A percentile compares a stretch with the other conserved stretches of the same genome.
phyloP scores from a whole-genome alignment of 2,329 filamentous ascomycete genomes.

The Chalaropsis thielavioides region DNA sequence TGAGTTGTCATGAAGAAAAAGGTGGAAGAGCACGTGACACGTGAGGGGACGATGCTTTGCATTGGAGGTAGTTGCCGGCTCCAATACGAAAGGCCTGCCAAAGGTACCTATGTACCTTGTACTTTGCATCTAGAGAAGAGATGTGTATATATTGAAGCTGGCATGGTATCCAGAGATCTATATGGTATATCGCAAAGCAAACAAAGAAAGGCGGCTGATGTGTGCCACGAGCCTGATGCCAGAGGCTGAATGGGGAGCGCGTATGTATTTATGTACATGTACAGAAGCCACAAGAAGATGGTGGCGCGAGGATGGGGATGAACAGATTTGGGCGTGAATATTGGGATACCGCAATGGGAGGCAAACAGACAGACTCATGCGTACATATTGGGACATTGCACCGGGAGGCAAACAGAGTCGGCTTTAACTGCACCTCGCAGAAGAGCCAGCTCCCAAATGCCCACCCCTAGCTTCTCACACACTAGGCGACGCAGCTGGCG shows the following conservation, averaged over 20 bases:
- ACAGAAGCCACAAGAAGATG: neutral
- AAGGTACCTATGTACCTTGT: neutral
- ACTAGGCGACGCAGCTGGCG: neutral
- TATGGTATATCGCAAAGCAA: neutral
- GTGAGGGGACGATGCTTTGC: neutral
- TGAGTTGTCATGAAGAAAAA: neutral
- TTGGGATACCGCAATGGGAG: neutral
- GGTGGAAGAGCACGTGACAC: neutral
- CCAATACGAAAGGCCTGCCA: neutral
- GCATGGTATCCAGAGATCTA: neutral
- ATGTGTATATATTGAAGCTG: slow-evolving; percentile 6
- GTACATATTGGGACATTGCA: neutral
- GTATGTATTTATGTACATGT: neutral
- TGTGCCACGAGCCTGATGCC: neutral
- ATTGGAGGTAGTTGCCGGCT: neutral
- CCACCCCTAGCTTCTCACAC: neutral
- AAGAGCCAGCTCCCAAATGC: neutral
- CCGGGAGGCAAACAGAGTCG: neutral
- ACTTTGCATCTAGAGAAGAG: slow-evolving; percentile 2
- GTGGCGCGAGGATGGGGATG: neutral
- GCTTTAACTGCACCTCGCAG: neutral
- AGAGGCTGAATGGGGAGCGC: neutral
- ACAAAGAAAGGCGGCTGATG: neutral
- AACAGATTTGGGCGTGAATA: neutral
- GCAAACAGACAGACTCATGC: neutral